Evolutionary conservation across 805 yeast genomes (phyloP).

Genomic region (Kazachstania bromeliacearum): DNA sequence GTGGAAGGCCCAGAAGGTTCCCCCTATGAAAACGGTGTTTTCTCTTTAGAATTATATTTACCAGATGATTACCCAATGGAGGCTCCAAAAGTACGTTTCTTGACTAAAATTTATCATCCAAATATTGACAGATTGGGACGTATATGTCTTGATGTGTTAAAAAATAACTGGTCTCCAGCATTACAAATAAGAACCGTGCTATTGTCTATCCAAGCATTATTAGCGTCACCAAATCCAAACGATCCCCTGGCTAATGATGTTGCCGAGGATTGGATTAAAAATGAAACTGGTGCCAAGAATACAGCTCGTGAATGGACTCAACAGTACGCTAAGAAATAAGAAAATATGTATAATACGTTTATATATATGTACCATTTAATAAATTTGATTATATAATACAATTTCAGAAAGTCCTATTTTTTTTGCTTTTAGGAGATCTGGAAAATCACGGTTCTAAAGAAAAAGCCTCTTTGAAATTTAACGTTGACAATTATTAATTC

Average conservation of each 20-base stretch:
- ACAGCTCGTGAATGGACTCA: slow-evolving; percentile 54
- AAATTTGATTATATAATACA: neutral
- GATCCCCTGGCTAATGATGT: slow-evolving; percentile 98
- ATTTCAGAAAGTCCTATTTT: neutral
- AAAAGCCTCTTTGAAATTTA: neutral
- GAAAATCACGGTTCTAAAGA: neutral
- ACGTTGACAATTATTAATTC: neutral
- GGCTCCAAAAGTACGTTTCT: slow-evolving; percentile 90
- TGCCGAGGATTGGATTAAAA: slow-evolving; percentile 90
- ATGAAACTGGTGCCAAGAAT: slow-evolving; percentile 68
- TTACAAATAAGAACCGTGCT: slow-evolving; percentile 88
- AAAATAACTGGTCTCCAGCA: slow-evolving; percentile 97
- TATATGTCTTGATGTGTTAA: slow-evolving; percentile 89
- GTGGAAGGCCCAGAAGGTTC: slow-evolving; percentile 87
- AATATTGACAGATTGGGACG: slow-evolving; percentile 93
- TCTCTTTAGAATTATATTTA: slow-evolving; percentile 73
- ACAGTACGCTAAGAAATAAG: slow-evolving; percentile 22
- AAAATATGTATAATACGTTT: neutral
- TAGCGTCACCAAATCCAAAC: slow-evolving; percentile 96
- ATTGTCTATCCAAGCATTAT: slow-evolving; percentile 81
- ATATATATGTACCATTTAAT: slow-evolving; percentile 2
- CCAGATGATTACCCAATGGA: slow-evolving; percentile 99
- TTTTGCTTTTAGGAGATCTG: neutral
- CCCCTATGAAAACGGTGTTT: slow-evolving; percentile 81
- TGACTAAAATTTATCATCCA: slow-evolving; percentile 93